phyloP scores from a whole-genome alignment of 768 basidiomycete genomes.

The Tephrocybe sp. region DNA sequence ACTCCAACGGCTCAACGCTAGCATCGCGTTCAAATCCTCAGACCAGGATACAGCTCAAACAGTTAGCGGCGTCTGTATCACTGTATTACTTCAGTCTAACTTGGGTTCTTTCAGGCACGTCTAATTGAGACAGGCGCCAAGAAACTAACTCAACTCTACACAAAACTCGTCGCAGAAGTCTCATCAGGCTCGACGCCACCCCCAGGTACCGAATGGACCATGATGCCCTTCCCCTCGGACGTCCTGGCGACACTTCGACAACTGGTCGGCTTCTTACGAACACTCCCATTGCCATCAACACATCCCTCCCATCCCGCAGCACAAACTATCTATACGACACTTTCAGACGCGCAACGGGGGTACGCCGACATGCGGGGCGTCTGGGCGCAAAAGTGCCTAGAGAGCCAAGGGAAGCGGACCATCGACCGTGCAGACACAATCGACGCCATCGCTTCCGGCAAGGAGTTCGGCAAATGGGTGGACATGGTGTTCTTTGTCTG shows the following conservation, averaged over 20 bases:
- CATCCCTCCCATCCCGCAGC: slow-evolving; percentile 85
- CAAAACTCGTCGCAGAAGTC: slow-evolving; percentile 85
- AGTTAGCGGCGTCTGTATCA: slow-evolving; percentile 33
- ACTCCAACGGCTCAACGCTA: slow-evolving; percentile 74
- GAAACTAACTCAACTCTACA: slow-evolving; percentile 79
- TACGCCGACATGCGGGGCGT: slow-evolving; percentile 86
- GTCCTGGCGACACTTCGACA: slow-evolving; percentile 57
- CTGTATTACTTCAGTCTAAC: not conserved
- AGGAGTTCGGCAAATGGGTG: slow-evolving; percentile 74
- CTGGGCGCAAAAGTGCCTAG: slow-evolving; percentile 76
- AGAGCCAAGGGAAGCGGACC: slow-evolving; percentile 66
- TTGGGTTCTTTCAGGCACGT: slow-evolving; percentile 43
- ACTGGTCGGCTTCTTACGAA: slow-evolving; percentile 68
- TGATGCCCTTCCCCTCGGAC: slow-evolving; percentile 53
- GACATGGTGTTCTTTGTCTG: slow-evolving; percentile 63
- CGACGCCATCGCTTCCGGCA: slow-evolving; percentile 64
- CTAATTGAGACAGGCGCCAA: slow-evolving; percentile 83
- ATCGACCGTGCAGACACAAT: slow-evolving; percentile 71
- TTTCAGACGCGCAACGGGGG: slow-evolving; percentile 78
- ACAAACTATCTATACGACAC: slow-evolving; percentile 55
- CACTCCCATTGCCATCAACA: slow-evolving; percentile 72
- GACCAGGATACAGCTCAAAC: slow-evolving; percentile 57
- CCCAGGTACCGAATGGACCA: slow-evolving; percentile 55
- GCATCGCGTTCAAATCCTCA: slow-evolving; percentile 72
- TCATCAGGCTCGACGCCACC: slow-evolving; percentile 74